Base-by-base conservation (phyloP, 352 stramenopile species). In the Phytophthora tentaculata region DNA sequence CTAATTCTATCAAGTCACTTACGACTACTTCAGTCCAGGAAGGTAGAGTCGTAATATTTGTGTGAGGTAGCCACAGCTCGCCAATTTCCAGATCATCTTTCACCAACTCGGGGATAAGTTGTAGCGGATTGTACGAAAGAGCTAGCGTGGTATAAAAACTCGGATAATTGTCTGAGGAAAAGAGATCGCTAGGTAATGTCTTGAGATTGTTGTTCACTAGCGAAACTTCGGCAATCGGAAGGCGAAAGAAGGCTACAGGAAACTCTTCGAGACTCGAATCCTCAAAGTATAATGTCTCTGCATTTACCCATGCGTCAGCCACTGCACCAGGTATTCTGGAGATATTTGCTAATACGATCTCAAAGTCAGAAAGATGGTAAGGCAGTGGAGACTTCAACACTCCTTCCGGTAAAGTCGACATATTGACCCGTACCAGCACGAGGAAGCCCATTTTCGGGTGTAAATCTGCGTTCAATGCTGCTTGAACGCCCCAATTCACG, bases 361-460 rank as follows among this genome's bases (percentile, higher is more conserved):
- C 76, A 47, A 83, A 66, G 20, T 89, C 80, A 5, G 56, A 72
- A 23, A 85, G 60, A 13, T 69, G 65, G 0, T 53, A 54, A 0
- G 80, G 77, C 0, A 84, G 59, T 10, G 64, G 17, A 20, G 64
- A 2, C 35, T 64, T 51, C 6, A 84, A 47, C 1, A 81, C 41
- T 13, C 75, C 73, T 19, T 76, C 59, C 0, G 79, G 79, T 14
- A 82, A 47, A 13, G 44, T 35, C 2, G 65, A 79, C 70, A 88
- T 82, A 53, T 86, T 83, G 9, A 76, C 67, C 20, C 55, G 64
- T 3, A 79, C 68, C 12, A 86, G 65, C 9, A 78, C 67, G 22
- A 83, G 69, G 37, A 76, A 76, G 0, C 51, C 47, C 28, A 84
- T 59, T 17, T 64, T 58, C 8, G 60, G 61, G 23, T 87, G 74